Evolutionary conservation across 2,329 filamentous ascomycete genomes (phyloP), one percentile per base, ranked within the genome.

Genomic region (Nemania serpens): DNA sequence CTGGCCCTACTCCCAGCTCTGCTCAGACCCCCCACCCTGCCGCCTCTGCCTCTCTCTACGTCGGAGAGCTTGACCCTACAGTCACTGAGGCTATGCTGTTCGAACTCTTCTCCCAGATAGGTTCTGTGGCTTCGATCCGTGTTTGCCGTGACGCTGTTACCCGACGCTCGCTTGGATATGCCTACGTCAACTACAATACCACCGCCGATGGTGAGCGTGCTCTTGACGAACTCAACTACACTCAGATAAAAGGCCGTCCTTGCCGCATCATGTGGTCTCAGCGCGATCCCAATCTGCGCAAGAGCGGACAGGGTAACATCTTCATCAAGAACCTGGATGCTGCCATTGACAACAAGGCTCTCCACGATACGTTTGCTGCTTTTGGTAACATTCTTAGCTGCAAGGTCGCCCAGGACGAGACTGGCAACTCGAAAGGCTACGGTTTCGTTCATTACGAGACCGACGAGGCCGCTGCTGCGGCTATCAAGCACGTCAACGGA

Each of bases 191-290:
- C 88, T 99, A 98, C 88, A 99, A 98, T 85, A 94, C 92, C 79
- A 96, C 93, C 65, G 79, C 88, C 66, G 95, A 99, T 77, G 95
- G 95, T 73, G 95, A 99, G 85, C 96, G 96, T 81, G 95, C 95
- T 73, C 89, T 99, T 64, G 95, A 99, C 82, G 95, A 99, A 82
- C 87, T 99, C 73, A 99, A 99, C 88, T 99, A 99, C 85, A 99
- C 95, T 67, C 84, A 97, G 73, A 98, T 99, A 84, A 98, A 98
- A 87, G 93, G 93, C 73, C 93, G 91, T 76, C 94, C 95, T 63
- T 99, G 95, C 90, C 94, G 95, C 75, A 99, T 99, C 83, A 99
- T 99, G 95, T 99, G 95, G 95, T 99, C 95, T 68, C 95, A 99
- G 87, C 95, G 95, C 79, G 95, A 99, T 80, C 95, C 95, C 69